Evolutionary conservation across 768 basidiomycete genomes (phyloP), one percentile per base, ranked within the genome.

Genomic region (Albatrellus ellisii): DNA sequence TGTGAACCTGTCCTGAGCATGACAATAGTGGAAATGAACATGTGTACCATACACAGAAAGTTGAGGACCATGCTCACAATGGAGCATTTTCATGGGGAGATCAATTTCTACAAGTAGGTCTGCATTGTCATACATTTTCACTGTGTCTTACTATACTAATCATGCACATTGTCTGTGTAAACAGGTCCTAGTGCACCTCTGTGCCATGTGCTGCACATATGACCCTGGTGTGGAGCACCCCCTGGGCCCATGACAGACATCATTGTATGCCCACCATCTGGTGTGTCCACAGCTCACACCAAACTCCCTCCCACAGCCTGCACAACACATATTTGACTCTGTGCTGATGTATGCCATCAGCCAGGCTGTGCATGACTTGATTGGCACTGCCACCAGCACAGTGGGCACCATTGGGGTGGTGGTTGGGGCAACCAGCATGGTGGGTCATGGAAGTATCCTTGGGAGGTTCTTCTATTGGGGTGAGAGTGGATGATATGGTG

Each of bases 1-100:
- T 89, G 83, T 55, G 88, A 92, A 60, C 89, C 88, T 0, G 84
- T 89, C 6, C 62, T 92, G 21, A 90, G 90, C 56, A 77, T 76
- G 7, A 89, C 87, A 2, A 79, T 88, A 76, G 84, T 87, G 1
- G 87, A 91, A 63, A 77, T 90, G 67, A 80, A 85, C 38, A 75
- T n/a, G n/a, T 70, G 1, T 84, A 87, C 50, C 83, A 87, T 54
- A 59, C 63, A 0, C 81, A 86, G 57, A 83, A 86, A 56, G 54
- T 58, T 6, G 80, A 84, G 52, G 84, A 58, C 63, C 12, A 59
- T 55, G 1, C 47, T 84, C 12, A 61, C 74, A 4, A 72, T 65
- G 44, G 79, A 80, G 28, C 77, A 86, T 54, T 68, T 90, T 2
- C 83, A 88, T 48, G 79, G 76, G 6, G 80, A 88, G 56, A 88